Conservation (phyloP, 2,329 filamentous ascomycete genomes). For the Pseudocercospora vitis region DNA sequence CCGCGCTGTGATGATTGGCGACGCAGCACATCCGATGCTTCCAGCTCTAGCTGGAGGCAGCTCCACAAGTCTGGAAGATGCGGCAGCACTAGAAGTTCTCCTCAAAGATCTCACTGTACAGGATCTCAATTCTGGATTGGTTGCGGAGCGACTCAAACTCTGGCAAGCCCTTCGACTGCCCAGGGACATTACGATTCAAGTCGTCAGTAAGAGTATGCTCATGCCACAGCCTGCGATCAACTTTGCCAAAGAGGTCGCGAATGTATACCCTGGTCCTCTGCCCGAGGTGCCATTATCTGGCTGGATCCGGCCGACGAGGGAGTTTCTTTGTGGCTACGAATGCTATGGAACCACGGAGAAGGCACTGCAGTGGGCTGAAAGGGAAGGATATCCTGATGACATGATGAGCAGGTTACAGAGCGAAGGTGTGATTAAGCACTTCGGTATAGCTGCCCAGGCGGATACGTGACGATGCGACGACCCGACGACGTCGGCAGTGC, state of each 20-base stretch:
- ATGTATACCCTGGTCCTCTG: constrained; percentile 10
- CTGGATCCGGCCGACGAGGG: constrained; percentile 7
- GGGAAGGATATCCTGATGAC: constrained; percentile 7
- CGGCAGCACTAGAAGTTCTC: constrained; percentile 11
- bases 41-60: constrained; percentile 11
- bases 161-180: constrained; percentile 16
- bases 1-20: constrained; percentile 15
- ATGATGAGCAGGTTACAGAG: constrained; percentile 12
- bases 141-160: constrained; percentile 1
- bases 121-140: not conserved
- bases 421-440: constrained; percentile 11
- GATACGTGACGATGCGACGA: not conserved
- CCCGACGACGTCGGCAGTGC: too few species aligned
- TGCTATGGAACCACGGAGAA: constrained; percentile 8
- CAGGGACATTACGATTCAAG: constrained; percentile 14
- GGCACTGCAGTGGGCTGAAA: constrained; percentile 14
- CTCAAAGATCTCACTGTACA: constrained; percentile 1
- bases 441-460: constrained; percentile 1
- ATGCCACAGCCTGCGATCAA: constrained; percentile 4
- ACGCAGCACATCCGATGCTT: constrained; percentile 20
- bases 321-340: constrained; percentile 14
- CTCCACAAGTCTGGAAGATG: constrained; percentile 12
- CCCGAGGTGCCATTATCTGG: constrained; percentile 6
- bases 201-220: constrained; percentile 11
- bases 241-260: constrained; percentile 10